These are phyloP conservation scores for Boletus sp. DNA, from an alignment of 768 basidiomycete genomes.

Conservation along the genomic window DNA sequence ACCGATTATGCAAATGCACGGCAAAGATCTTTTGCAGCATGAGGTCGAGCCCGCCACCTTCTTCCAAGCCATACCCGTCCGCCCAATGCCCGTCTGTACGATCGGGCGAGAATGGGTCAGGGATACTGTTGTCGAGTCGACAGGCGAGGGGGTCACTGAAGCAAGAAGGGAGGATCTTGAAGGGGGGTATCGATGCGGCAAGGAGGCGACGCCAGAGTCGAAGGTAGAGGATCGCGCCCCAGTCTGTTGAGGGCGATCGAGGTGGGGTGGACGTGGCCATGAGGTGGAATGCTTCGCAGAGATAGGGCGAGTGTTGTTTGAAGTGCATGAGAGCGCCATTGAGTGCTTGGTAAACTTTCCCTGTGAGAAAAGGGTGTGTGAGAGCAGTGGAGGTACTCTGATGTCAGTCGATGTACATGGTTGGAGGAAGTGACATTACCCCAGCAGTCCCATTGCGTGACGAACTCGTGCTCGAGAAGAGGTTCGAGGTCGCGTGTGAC, in stretches of 20 bases:
- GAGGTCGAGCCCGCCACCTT: slow-evolving; percentile 61
- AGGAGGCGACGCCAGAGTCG: slow-evolving; percentile 88
- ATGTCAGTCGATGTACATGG: slow-evolving; percentile 3
- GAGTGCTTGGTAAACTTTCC: slow-evolving; percentile 71
- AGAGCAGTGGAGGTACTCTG: background rate
- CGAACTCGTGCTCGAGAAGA: slow-evolving; percentile 89
- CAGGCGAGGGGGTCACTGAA: slow-evolving; percentile 91
- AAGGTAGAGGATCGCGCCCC: slow-evolving; percentile 90
- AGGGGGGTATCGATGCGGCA: slow-evolving; percentile 70
- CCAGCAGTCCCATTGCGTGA: slow-evolving; percentile 99
- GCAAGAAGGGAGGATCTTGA: slow-evolving; percentile 93
- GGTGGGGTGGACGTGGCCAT: slow-evolving; percentile 78
- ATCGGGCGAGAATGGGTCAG: slow-evolving; percentile 79
- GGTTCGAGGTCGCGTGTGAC: slow-evolving; percentile 84
- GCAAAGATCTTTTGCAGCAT: slow-evolving; percentile 74
- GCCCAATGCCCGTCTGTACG: slow-evolving; percentile 59
- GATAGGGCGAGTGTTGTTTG: slow-evolving; percentile 84
- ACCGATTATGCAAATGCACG: slow-evolving; percentile 94
- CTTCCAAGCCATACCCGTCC: slow-evolving; percentile 48
- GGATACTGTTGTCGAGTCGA: slow-evolving; percentile 85
- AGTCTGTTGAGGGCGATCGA: slow-evolving; percentile 79
- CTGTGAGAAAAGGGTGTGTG: slow-evolving; percentile 33
- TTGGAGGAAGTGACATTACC: slow-evolving; percentile 45
- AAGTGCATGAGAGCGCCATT: slow-evolving; percentile 98
- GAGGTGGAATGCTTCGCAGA: slow-evolving; percentile 94